Base-by-base conservation (phyloP, 441 rosid species). In the Brassica balearica region DNA sequence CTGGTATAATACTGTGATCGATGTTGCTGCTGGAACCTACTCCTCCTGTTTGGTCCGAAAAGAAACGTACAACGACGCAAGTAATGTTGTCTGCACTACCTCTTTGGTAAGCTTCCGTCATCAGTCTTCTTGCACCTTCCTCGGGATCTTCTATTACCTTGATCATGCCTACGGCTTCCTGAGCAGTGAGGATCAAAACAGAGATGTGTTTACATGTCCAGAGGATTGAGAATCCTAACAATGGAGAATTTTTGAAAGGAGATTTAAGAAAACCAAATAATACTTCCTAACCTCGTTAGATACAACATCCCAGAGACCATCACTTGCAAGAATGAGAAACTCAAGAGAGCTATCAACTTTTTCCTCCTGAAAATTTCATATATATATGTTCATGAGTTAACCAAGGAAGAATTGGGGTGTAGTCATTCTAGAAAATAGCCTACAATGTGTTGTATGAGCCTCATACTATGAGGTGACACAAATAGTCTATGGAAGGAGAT, bases 81-180 rank as follows among this genome's bases (percentile, higher is more conserved):
- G 99, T 94, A 66, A 96, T 96, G 80, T 96, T 96, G 80, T 96
- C 99, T 3, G 98, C 96, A 60, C 99, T 96, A 62, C 98, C 98
- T 81, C 96, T 85, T 85, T 89, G 90, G 83, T 83, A 91, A 23
- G 99, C 99, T 78, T 93, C 95, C 83, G 86, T 87, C 93, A 92
- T 83, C 80, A 94, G 84, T 75, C 87, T 91, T 84, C 81, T 89
- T 20, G 99, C 97, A 12, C 92, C 97, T 76, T 88, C 88, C 86
- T 96, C 97, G 1, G 99, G 87, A 74, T 94, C 98, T 72, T 82
- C 82, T 20, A 92, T 86, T 8, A 85, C 80, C 85, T 85, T 89
- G 38, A 82, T 87, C 91, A 96, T 90, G 23, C 85, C 87, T 11
- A 96, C 99, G 11, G 98, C 99, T 80, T 96, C 99, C 99, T 96